Conservation (phyloP, 208 protist species). For the Leishmania aethiopica region DNA sequence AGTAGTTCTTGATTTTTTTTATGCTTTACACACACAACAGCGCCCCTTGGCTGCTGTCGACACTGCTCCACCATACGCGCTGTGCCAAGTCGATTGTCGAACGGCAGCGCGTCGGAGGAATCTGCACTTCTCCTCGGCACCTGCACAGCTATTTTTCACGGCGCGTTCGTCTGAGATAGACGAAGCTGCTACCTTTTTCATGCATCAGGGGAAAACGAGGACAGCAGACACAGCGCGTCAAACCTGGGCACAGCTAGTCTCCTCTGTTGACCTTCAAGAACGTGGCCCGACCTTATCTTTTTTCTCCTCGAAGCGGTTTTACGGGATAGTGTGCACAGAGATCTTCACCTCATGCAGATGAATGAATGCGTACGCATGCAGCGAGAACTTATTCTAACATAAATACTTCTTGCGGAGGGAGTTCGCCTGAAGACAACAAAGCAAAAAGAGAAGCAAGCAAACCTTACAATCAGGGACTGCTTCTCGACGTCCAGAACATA, state of each 20-base stretch:
- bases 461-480: not conserved
- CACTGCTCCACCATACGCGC: not conserved
- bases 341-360: not conserved
- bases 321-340: not conserved
- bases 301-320: not conserved
- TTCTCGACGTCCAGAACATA: not conserved
- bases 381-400: not conserved
- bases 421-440: not conserved
- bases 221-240: not conserved
- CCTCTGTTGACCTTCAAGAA: not conserved
- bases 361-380: not conserved
- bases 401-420: not conserved
- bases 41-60: not conserved
- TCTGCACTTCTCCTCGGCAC: not conserved
- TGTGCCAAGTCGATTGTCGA: not conserved
- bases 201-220: not conserved
- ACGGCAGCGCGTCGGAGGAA: not conserved
- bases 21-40: not conserved
- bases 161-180: not conserved
- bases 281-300: not conserved
- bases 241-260: too few species aligned
- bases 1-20: not conserved
- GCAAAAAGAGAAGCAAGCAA: not conserved
- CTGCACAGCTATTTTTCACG: not conserved
- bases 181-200: not conserved